Percentiles rank a stretch among this genome's conserved stretches.
phyloP scores from a whole-genome alignment of 192 early-diverging fungal species.

The Umbelopsis sp. region DNA sequence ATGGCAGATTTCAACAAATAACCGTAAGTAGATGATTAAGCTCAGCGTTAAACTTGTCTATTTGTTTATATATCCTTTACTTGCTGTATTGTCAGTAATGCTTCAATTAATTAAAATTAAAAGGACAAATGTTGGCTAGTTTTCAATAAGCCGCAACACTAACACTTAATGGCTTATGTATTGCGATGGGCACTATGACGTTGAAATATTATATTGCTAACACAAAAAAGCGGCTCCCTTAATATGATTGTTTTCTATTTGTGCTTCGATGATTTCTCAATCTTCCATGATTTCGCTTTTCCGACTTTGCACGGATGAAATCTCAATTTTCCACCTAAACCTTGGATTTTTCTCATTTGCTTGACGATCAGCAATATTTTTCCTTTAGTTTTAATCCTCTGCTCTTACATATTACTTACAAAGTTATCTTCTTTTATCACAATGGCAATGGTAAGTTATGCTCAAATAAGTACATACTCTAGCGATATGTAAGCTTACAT shows the following conservation, averaged over 20 bases:
- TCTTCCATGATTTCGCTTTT: not conserved
- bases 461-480: not conserved
- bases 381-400: not conserved
- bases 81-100: no score
- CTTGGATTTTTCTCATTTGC: not conserved
- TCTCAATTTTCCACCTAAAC: not conserved
- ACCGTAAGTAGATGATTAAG: no score
- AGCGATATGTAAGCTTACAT: not conserved
- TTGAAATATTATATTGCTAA: no score
- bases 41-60: no score
- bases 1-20: no score
- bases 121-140: no score
- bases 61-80: no score
- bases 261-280: not conserved
- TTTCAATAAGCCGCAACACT: no score
- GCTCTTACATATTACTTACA: not conserved
- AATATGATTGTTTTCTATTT: not conserved
- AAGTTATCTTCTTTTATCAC: not conserved
- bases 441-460: constrained; percentile 14
- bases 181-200: no score
- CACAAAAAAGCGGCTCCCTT: not conserved
- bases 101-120: no score
- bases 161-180: no score
- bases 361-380: no score
- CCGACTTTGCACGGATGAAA: not conserved